These are phyloP conservation scores for Ceratocystis albifundus DNA, from an alignment of 2,329 filamentous ascomycete species.

Conservation along the genomic window DNA sequence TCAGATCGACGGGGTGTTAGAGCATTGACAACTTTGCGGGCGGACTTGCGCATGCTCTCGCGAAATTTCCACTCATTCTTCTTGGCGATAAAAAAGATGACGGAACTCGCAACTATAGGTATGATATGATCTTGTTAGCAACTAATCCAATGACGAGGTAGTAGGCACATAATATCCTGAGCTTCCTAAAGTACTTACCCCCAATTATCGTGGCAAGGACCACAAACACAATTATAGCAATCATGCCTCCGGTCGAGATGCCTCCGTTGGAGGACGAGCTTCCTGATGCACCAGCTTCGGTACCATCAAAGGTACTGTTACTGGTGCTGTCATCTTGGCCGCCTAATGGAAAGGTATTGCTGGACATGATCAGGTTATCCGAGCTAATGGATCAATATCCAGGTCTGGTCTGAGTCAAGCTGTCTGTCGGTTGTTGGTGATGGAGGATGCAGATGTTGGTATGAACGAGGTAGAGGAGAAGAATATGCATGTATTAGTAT, in stretches of 20 bases:
- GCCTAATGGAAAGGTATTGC: conserved; percentile 36
- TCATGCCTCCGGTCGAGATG: conserved; percentile 56
- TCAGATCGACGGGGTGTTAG: conserved; percentile 51
- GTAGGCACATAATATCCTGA: no score
- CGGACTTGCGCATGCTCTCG: conserved; percentile 58
- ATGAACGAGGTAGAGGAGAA: no score
- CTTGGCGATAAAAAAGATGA: conserved; percentile 70
- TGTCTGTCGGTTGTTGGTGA: not conserved
- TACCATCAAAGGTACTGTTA: conserved; percentile 35
- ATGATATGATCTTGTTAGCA: conserved; percentile 20
- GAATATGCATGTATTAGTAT: no score
- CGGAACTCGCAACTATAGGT: conserved; percentile 46
- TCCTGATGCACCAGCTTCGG: conserved; percentile 55
- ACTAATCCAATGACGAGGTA: no score
- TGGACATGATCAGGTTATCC: conserved; percentile 26
- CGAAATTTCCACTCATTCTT: conserved; percentile 74
- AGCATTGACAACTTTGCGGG: conserved; percentile 48
- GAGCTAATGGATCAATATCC: not conserved
- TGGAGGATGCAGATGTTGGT: not conserved
- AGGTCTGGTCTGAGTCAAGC: not conserved
- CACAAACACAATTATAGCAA: conserved; percentile 65
- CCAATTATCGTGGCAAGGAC: conserved; percentile 55
- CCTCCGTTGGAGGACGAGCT: conserved; percentile 46
- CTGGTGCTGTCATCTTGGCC: conserved; percentile 26
- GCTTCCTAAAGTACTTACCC: conserved; percentile 39